Percentiles rank a stretch among this genome's conserved stretches.
Conservation (phyloP, 495 filamentous ascomycete species). For the Penicillium tannophilum region DNA sequence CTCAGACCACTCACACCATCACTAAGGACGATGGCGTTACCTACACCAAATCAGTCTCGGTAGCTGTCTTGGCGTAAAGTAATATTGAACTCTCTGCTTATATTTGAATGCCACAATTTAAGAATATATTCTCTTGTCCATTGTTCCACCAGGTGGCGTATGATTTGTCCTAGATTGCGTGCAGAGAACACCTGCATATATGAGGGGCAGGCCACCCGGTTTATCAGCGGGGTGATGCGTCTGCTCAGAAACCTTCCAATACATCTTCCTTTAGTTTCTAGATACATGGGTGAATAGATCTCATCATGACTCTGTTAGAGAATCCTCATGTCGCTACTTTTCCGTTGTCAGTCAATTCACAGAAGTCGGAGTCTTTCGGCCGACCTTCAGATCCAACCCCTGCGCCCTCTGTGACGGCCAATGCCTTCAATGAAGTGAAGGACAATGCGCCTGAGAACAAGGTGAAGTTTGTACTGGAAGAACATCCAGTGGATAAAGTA, state of each 20-base stretch:
- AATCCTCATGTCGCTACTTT: conserved; percentile 9
- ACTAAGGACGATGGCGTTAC: conserved; percentile 22
- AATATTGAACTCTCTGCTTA: background rate
- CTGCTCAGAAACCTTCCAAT: background rate
- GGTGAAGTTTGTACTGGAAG: conserved; percentile 35
- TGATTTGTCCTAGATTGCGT: conserved; percentile 27
- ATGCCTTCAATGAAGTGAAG: conserved; percentile 10
- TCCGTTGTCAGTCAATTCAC: conserved; percentile 10
- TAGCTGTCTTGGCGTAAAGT: background rate
- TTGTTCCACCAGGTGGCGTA: conserved; percentile 18
- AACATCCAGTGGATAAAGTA: conserved; percentile 44
- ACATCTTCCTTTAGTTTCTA: background rate
- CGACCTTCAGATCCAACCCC: conserved; percentile 9
- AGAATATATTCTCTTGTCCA: background rate
- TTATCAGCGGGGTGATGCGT: background rate
- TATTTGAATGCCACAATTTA: background rate
- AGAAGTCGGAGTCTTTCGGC: conserved; percentile 15
- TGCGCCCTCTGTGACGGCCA: conserved; percentile 18
- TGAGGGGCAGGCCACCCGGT: conserved; percentile 4
- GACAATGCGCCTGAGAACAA: conserved; percentile 4
- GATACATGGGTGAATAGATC: background rate
- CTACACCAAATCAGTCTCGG: conserved; percentile 19
- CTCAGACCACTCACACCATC: conserved; percentile 24
- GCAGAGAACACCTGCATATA: conserved; percentile 14
- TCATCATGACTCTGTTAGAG: conserved; percentile 25